phyloP scores from a whole-genome alignment of 768 basidiomycete genomes.

The Calocera cornea region DNA sequence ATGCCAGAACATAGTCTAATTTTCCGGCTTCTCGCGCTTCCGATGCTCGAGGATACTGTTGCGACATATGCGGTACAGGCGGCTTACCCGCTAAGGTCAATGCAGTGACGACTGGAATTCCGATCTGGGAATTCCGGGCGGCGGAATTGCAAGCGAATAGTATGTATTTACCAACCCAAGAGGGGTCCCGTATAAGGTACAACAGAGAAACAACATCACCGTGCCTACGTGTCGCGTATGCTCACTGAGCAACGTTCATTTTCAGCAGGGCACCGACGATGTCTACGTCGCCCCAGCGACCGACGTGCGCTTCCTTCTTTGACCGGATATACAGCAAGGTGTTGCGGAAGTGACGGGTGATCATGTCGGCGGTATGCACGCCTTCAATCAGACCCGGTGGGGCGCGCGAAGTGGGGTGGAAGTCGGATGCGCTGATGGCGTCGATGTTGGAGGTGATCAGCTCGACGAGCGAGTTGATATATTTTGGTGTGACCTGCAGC shows the following conservation, averaged over 20 bases:
- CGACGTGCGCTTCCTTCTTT: slow-evolving; percentile 39
- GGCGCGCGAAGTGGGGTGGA: slow-evolving; percentile 77
- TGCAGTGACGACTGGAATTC: too few relatives aligned
- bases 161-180: background rate
- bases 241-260: slow-evolving; percentile 47
- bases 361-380: slow-evolving; percentile 86
- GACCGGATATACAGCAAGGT: slow-evolving; percentile 70
- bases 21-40: too few relatives aligned
- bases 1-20: too few relatives aligned
- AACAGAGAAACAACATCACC: background rate
- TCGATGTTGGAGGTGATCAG: slow-evolving; percentile 92
- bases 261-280: slow-evolving; percentile 78
- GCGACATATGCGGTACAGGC: too few relatives aligned
- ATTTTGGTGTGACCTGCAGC: slow-evolving; percentile 76
- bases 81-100: too few relatives aligned
- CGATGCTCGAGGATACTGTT: too few relatives aligned
- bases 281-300: slow-evolving; percentile 71
- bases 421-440: slow-evolving; percentile 70
- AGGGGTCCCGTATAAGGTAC: slow-evolving; percentile 3
- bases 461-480: slow-evolving; percentile 91
- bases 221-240: background rate
- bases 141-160: too few relatives aligned
- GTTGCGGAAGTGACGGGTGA: slow-evolving; percentile 83
- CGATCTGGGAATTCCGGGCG: too few relatives aligned
- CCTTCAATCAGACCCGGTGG: slow-evolving; percentile 85